Conservation (phyloP, 441 rosid species). For the Populus trichocarpa region DNA sequence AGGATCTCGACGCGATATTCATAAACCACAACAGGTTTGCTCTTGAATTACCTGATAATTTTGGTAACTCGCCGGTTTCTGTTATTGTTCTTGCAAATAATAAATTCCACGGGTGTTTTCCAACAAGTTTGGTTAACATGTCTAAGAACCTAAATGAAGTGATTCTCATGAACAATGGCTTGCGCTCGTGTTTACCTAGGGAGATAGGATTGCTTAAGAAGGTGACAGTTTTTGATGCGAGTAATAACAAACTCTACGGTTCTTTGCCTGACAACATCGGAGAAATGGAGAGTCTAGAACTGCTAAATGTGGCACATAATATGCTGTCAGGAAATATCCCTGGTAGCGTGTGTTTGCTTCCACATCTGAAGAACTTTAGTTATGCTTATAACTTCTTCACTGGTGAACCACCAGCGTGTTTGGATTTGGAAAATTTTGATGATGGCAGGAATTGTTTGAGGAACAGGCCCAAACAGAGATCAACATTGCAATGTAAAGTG, state of each 20-base stretch:
- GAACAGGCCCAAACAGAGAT: slow-evolving; percentile 60
- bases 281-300: slow-evolving; percentile 56
- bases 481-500: slow-evolving; percentile 52
- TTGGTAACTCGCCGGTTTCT: slow-evolving; percentile 86
- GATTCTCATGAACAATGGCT: slow-evolving; percentile 63
- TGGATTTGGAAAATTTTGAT: slow-evolving; percentile 43
- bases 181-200: slow-evolving; percentile 67
- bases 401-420: slow-evolving; percentile 65
- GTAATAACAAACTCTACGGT: slow-evolving; percentile 64
- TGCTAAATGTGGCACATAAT: slow-evolving; percentile 69
- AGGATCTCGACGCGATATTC: slow-evolving; percentile 75
- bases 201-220: slow-evolving; percentile 66
- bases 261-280: slow-evolving; percentile 61
- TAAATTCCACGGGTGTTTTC: slow-evolving; percentile 74
- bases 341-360: slow-evolving; percentile 58
- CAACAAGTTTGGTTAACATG: slow-evolving; percentile 73
- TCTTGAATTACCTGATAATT: slow-evolving; percentile 67
- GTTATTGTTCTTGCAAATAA: slow-evolving; percentile 83
- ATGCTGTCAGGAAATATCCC: slow-evolving; percentile 66
- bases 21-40: slow-evolving; percentile 76
- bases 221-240: slow-evolving; percentile 67
- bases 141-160: slow-evolving; percentile 61
- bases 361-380: slow-evolving; percentile 62
- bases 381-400: slow-evolving; percentile 71
- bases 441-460: slow-evolving; percentile 73